phyloP scores from a whole-genome alignment of 345 rosid genomes.

The Garcia nutans region DNA sequence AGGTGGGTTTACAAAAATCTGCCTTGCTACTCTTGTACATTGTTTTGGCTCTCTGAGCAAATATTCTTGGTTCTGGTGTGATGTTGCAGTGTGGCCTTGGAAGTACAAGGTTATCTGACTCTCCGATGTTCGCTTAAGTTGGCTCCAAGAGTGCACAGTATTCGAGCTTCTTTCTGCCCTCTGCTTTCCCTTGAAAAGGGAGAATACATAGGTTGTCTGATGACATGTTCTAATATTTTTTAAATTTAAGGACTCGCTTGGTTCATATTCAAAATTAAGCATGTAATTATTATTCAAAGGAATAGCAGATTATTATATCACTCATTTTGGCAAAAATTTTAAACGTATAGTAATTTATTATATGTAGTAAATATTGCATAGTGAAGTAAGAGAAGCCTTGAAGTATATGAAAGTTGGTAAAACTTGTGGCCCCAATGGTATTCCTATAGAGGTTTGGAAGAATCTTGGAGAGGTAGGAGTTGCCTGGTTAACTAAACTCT shows the following conservation, averaged over 20 bases:
- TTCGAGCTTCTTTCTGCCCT: slow-evolving; percentile 88
- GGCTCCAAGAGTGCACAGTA: slow-evolving; percentile 62
- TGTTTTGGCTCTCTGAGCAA: slow-evolving; percentile 11
- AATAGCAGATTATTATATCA: too few species aligned
- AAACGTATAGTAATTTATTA: too few species aligned
- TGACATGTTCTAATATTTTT: background rate
- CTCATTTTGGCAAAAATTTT: too few species aligned
- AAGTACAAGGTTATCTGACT: slow-evolving; percentile 79
- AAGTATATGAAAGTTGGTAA: too few species aligned
- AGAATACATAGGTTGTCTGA: slow-evolving; percentile 73
- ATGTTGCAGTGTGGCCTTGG: slow-evolving; percentile 70
- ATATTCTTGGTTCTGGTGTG: slow-evolving; percentile 17
- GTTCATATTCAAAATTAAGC: too few species aligned
- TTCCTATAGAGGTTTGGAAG: too few species aligned
- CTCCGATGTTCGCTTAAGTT: slow-evolving; percentile 83
- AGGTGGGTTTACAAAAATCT: slow-evolving; percentile 46
- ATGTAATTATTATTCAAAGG: too few species aligned
- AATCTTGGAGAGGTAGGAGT: too few species aligned
- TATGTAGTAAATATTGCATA: too few species aligned
- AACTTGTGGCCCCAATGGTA: too few species aligned
- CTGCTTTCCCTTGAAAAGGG: slow-evolving; percentile 88
- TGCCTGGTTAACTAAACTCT: too few species aligned
- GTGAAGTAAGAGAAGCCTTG: too few species aligned
- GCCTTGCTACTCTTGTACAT: background rate
- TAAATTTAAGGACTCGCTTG: background rate